Evolutionary conservation across 1,284 basidiomycete species (phyloP).

Genomic region (Apiotrichum gamsii): DNA sequence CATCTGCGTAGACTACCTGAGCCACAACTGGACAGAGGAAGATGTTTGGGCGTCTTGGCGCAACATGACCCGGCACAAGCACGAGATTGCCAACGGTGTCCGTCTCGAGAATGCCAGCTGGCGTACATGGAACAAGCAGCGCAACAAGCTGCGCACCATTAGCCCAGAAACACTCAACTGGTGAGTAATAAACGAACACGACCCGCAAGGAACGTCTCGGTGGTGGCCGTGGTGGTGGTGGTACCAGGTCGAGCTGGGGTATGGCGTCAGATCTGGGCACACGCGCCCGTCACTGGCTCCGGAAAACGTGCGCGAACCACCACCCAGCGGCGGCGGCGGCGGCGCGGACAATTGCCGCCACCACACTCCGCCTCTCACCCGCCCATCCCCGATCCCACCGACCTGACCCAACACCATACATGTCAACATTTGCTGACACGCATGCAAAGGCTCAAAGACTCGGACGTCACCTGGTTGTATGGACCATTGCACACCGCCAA

Average conservation of each 20-base stretch:
- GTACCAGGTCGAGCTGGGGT: neutral
- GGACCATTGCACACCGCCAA: constrained; percentile 85
- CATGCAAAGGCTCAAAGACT: constrained; percentile 83
- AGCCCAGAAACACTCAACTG: constrained; percentile 97
- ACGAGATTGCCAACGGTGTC: constrained; percentile 93
- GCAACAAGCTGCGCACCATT: constrained; percentile 91
- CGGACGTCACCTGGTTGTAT: constrained; percentile 98
- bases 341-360: constrained; percentile 7
- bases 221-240: neutral
- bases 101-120: constrained; percentile 95
- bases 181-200: constrained; percentile 55
- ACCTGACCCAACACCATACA: neutral
- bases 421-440: constrained; percentile 9
- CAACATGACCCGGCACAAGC: constrained; percentile 96
- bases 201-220: neutral
- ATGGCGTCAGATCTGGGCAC: neutral
- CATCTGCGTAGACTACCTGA: constrained; percentile 62
- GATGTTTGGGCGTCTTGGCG: constrained; percentile 98
- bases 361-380: constrained; percentile 3
- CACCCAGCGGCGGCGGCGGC: too few relatives aligned
- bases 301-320: constrained; percentile 14
- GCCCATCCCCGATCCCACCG: constrained; percentile 11
- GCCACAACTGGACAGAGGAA: constrained; percentile 95
- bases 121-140: constrained; percentile 99
- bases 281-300: neutral